Conservation (phyloP, 1,284 basidiomycete species). For the Tausonia pullulans region DNA sequence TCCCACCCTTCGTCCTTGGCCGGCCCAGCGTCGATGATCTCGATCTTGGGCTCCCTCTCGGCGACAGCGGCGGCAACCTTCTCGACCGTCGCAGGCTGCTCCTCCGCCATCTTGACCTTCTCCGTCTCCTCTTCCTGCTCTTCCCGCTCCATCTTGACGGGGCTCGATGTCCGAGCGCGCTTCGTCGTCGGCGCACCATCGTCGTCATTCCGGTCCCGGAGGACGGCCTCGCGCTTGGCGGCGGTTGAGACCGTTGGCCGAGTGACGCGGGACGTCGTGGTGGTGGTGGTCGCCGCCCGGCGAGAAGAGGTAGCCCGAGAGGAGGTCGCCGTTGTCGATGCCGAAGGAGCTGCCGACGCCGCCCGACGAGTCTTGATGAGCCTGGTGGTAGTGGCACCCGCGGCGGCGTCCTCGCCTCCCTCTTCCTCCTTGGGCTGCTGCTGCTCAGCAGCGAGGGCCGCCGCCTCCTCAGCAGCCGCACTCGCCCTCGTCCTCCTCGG, state of each 20-base stretch:
- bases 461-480: constrained; percentile 8
- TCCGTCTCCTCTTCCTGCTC: constrained; percentile 5
- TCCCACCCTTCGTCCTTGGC: constrained; percentile 51
- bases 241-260: neutral
- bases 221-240: constrained; percentile 4
- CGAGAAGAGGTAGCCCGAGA: neutral
- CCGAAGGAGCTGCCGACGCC: neutral
- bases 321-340: neutral
- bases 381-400: constrained; percentile 13
- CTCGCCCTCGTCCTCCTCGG: constrained; percentile 14
- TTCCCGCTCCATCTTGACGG: constrained; percentile 17
- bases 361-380: neutral
- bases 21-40: constrained; percentile 22
- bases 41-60: constrained; percentile 15
- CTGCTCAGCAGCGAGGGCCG: constrained; percentile 9
- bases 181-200: constrained; percentile 21
- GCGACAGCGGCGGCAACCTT: neutral
- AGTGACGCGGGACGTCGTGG: neutral
- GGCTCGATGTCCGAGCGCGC: constrained; percentile 28
- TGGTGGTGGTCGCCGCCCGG: neutral
- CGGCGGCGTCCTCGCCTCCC: constrained; percentile 1
- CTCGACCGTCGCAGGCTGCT: neutral
- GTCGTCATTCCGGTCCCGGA: neutral
- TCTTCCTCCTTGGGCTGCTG: neutral
- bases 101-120: neutral